A percentile compares a stretch with the other conserved stretches of the same genome.
Conservation (phyloP, 2,329 filamentous ascomycete genomes). For the Paecilomyces niveus region DNA sequence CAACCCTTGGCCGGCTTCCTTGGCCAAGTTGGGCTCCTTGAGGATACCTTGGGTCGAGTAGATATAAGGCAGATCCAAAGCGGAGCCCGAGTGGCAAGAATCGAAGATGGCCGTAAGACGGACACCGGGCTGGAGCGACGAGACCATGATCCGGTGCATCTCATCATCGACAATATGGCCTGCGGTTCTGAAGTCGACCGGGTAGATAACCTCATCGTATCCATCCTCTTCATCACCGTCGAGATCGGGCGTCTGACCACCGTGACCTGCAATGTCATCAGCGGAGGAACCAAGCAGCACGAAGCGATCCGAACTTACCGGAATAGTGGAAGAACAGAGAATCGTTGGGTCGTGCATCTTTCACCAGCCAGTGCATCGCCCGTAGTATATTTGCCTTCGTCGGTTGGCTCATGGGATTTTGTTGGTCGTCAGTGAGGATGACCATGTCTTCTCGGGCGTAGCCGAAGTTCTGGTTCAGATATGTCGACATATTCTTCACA, state of each 20-base stretch:
- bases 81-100: slow-evolving; percentile 61
- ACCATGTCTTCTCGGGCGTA: slow-evolving; percentile 98
- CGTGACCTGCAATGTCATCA: slow-evolving; percentile 50
- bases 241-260: slow-evolving; percentile 65
- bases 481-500: slow-evolving; percentile 92
- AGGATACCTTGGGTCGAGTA: slow-evolving; percentile 61
- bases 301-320: slow-evolving; percentile 45
- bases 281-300: background rate
- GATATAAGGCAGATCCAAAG: slow-evolving; percentile 60
- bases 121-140: slow-evolving; percentile 70
- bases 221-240: slow-evolving; percentile 74
- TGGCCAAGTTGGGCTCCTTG: slow-evolving; percentile 63
- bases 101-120: slow-evolving; percentile 65
- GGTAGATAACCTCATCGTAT: slow-evolving; percentile 72
- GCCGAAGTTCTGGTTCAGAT: slow-evolving; percentile 79
- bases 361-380: slow-evolving; percentile 97
- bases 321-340: slow-evolving; percentile 98
- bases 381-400: slow-evolving; percentile 92
- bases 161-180: slow-evolving; percentile 73
- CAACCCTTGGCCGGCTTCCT: slow-evolving; percentile 59
- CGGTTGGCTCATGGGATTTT: slow-evolving; percentile 94
- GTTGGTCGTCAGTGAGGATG: slow-evolving; percentile 89
- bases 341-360: slow-evolving; percentile 85
- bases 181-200: slow-evolving; percentile 62
- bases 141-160: slow-evolving; percentile 71